Conservation (phyloP, 305 asterid species). For the Fraxinus angustifolia region DNA sequence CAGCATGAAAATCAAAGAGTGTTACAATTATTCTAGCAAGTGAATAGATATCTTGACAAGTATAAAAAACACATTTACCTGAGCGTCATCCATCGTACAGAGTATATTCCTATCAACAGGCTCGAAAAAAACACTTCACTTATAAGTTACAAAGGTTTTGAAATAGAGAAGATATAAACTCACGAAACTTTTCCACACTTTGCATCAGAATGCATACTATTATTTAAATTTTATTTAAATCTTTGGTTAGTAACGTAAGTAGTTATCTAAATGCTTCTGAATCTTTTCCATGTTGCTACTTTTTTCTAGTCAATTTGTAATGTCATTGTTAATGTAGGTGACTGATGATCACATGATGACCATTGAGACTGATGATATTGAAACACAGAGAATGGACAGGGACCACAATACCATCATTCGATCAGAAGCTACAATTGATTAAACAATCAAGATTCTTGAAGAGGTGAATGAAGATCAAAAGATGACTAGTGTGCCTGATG, state of each 20-base stretch:
- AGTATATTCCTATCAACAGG: too few species aligned
- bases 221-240: not conserved
- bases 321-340: not conserved
- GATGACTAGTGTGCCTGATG: conserved; percentile 11
- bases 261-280: conserved; percentile 3
- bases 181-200: too few species aligned
- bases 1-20: too few species aligned
- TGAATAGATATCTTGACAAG: too few species aligned
- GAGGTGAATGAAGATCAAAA: conserved; percentile 19
- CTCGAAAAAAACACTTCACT: too few species aligned
- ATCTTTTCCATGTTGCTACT: not conserved
- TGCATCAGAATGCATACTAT: too few species aligned
- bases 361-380: conserved; percentile 14
- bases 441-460: not conserved
- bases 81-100: too few species aligned
- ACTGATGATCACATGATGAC: conserved; percentile 8
- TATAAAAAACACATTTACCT: too few species aligned
- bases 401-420: not conserved
- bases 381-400: conserved; percentile 8
- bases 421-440: conserved; percentile 24
- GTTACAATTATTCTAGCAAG: too few species aligned
- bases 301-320: not conserved
- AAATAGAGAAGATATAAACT: too few species aligned
- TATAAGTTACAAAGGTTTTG: too few species aligned
- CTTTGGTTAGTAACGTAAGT: not conserved